A percentile compares a stretch with the other conserved stretches of the same genome.
Evolutionary conservation across 768 basidiomycete species (phyloP).

Genomic region (Tricholomella constricta): DNA sequence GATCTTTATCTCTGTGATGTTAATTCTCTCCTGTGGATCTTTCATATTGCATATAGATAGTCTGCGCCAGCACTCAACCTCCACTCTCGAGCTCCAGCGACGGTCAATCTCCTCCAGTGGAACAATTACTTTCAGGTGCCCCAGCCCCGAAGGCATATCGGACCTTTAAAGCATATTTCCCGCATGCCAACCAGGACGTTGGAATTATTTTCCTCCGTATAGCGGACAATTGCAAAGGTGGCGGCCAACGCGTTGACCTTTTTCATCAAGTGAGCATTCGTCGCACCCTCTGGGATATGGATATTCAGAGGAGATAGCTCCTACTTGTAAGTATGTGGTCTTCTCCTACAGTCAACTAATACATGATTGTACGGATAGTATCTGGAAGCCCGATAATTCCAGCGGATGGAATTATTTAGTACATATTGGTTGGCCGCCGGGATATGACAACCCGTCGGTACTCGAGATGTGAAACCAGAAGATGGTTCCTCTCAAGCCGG

Average conservation of each 20-base stretch:
- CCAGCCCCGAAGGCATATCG: neutral
- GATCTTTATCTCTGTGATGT: no score
- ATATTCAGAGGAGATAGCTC: neutral
- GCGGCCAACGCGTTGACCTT: slow-evolving; percentile 4
- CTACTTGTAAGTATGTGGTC: neutral
- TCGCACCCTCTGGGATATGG: slow-evolving; percentile 6
- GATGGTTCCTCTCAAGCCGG: no score
- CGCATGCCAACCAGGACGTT: neutral
- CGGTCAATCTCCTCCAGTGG: slow-evolving; percentile 8
- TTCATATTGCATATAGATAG: no score
- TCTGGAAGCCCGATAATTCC: no score
- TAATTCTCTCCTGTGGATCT: neutral
- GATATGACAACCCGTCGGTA: no score
- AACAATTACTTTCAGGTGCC: neutral
- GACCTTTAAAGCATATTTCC: neutral
- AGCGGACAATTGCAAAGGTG: slow-evolving; percentile 9
- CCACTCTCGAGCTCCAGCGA: slow-evolving; percentile 2
- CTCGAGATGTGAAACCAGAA: no score
- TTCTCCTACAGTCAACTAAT: no score
- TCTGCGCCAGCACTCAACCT: no score
- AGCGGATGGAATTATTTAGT: no score
- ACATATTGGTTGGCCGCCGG: no score
- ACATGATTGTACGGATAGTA: no score
- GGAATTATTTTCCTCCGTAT: neutral
- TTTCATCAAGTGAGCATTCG: neutral